Evolutionary conservation across 371 early-diverging fungal genomes (phyloP), one percentile per base, ranked within the genome.

Genomic region (Umbelopsis sp.): DNA sequence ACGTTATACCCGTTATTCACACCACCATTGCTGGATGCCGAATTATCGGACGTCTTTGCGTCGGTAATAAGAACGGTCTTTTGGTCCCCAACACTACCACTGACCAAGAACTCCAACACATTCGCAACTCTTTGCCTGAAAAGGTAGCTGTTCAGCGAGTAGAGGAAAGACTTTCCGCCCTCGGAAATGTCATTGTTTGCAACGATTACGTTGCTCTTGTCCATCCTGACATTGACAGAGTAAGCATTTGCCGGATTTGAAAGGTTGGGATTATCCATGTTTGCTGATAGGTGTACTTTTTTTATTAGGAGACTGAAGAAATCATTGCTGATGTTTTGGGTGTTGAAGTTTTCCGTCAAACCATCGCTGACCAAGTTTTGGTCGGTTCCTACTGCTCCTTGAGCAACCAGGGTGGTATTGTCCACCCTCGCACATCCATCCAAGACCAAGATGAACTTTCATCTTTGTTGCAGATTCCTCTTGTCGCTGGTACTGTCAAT

Each of bases 401-500:
- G 75, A 96, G 95, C 82, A 99, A 99, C 87, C 97, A 98, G 75
- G 99, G 99, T 68, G 99, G 99, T 74, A 80, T 99, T 52, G 96
- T 91, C 65, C 99, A 99, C 77, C 99, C 99, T 52, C 91, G 94
- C 63, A 99, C 99, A 1, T 89, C 94, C 48, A 88, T 96, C 62
- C 96, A 98, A 82, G 99, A 99, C 75, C 96, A 99, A 82, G 97
- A 99, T 76, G 99, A 99, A 86, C 86, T 99, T 63, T 95, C 98
- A n/a, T 92, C 98, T 35, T 87, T 99, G 70, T 88, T 99, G 57
- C 98, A 97, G 80, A 92, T 99, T 67, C 98, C 98, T 22, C 89
- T 99, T n/a, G 96, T 99, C 8, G 99, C 99, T 32, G 99, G 99
- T 72, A 99, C 99, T 4, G 96, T 99, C 44, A 99, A 99, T 87